phyloP scores from a whole-genome alignment of 768 basidiomycete species.

The Leccinum truebloodii region DNA sequence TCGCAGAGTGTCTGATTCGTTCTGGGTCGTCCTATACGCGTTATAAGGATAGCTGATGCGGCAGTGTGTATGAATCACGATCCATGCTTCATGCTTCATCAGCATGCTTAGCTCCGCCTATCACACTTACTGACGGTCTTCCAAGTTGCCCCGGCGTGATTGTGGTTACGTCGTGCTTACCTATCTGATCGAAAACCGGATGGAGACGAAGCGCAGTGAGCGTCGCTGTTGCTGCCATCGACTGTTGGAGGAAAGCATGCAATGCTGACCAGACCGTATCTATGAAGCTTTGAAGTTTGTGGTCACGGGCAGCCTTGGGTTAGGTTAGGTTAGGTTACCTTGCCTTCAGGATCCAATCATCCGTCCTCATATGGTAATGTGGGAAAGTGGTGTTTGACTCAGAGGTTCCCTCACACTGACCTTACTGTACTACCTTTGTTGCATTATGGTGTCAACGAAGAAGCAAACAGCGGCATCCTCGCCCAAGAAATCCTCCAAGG shows the following conservation, averaged over 20 bases:
- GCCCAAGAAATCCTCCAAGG: constrained; percentile 46
- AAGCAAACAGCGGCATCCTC: constrained; percentile 29
- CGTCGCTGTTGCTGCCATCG: too few species aligned
- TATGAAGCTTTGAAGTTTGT: too few species aligned
- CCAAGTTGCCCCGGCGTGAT: too few species aligned
- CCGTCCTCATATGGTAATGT: constrained; percentile 2
- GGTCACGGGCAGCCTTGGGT: too few species aligned
- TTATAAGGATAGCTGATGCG: constrained; percentile 5
- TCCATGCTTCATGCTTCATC: constrained; percentile 1
- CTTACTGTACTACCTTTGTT: neutral
- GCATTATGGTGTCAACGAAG: constrained; percentile 33
- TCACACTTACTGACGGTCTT: neutral
- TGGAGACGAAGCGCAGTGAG: too few species aligned
- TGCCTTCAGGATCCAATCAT: too few species aligned
- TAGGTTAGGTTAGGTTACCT: too few species aligned
- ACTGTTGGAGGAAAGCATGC: too few species aligned
- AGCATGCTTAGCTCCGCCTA: neutral
- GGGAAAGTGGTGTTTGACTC: constrained; percentile 10
- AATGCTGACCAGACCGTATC: too few species aligned
- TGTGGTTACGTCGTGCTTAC: neutral
- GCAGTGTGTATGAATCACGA: neutral
- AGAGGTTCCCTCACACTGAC: too few species aligned
- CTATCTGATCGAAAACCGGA: neutral
- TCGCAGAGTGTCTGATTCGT: constrained; percentile 3
- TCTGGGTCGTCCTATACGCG: neutral